Percentiles rank a stretch among this genome's conserved stretches.
These are phyloP conservation scores for Rhodomyrtus psidioides DNA, from an alignment of 441 rosid genomes.

Conservation along the genomic window DNA sequence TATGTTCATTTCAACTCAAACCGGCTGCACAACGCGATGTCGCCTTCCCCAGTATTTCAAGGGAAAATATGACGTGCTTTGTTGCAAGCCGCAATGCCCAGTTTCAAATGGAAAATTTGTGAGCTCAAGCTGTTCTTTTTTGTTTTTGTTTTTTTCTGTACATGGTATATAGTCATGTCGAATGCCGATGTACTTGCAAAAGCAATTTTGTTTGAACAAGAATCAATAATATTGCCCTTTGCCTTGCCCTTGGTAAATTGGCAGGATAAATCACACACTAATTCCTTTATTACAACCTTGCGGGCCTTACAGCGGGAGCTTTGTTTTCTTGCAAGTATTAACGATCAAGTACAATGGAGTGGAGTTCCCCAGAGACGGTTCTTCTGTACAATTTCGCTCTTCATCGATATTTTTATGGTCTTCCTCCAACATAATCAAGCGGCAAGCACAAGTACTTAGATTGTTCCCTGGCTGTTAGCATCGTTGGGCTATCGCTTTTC, in stretches of 20 bases:
- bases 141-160: no score
- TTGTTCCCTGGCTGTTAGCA: conserved; percentile 99
- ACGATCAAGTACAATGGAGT: not conserved
- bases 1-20: not conserved
- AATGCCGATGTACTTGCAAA: not conserved
- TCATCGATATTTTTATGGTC: not conserved
- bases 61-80: not conserved
- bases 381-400: not conserved
- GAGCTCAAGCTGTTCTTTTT: not conserved
- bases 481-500: conserved; percentile 94
- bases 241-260: not conserved
- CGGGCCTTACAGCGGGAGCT: not conserved
- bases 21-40: not conserved
- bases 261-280: not conserved
- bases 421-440: conserved; percentile 23
- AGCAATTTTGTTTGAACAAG: not conserved
- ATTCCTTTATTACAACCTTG: not conserved
- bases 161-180: not conserved
- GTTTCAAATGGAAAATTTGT: not conserved
- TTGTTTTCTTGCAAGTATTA: not conserved
- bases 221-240: not conserved
- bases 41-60: no score
- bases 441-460: conserved; percentile 90
- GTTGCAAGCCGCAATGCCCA: not conserved
- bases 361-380: not conserved